A percentile compares a stretch with the other conserved stretches of the same genome.
These are phyloP conservation scores for Alternaria sp. DNA, from an alignment of 2,329 filamentous ascomycete species.

Conservation along the genomic window DNA sequence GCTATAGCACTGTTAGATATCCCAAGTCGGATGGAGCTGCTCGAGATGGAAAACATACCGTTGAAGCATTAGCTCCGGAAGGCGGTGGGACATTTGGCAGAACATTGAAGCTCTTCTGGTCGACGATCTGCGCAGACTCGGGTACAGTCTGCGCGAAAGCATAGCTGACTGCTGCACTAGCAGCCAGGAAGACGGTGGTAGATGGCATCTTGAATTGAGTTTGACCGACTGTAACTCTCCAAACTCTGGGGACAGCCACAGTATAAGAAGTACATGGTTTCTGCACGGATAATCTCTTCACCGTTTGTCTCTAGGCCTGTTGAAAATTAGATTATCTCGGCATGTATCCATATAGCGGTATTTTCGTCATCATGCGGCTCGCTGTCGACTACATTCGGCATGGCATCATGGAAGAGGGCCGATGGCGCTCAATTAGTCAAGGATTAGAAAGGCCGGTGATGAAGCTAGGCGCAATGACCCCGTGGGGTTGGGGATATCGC, in stretches of 20 bases:
- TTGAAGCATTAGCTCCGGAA: constrained; percentile 26
- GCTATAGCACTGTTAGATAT: constrained; percentile 18
- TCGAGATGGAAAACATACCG: constrained; percentile 17
- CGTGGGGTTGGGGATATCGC: constrained; percentile 2
- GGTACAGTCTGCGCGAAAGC: constrained; percentile 30
- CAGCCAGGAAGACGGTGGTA: constrained; percentile 7
- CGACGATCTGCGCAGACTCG: constrained; percentile 29
- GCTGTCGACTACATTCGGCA: not conserved
- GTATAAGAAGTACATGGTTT: not conserved
- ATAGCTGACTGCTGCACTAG: constrained; percentile 10
- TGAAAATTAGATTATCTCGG: constrained; percentile 4
- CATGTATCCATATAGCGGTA: constrained; percentile 1
- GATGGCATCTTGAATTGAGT: constrained; percentile 8
- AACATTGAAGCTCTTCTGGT: constrained; percentile 35
- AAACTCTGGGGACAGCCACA: not conserved
- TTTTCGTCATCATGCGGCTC: constrained; percentile 4
- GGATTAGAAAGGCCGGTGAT: constrained; percentile 1
- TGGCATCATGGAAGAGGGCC: not conserved
- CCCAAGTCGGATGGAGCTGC: not conserved
- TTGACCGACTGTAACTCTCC: not conserved
- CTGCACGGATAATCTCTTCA: not conserved
- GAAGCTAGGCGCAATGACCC: constrained; percentile 12
- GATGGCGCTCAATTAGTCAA: constrained; percentile 1
- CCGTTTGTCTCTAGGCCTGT: not conserved
- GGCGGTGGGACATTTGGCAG: constrained; percentile 30